Conservation (phyloP, 2,329 filamentous ascomycete species). For the Colletotrichum kahawae region DNA sequence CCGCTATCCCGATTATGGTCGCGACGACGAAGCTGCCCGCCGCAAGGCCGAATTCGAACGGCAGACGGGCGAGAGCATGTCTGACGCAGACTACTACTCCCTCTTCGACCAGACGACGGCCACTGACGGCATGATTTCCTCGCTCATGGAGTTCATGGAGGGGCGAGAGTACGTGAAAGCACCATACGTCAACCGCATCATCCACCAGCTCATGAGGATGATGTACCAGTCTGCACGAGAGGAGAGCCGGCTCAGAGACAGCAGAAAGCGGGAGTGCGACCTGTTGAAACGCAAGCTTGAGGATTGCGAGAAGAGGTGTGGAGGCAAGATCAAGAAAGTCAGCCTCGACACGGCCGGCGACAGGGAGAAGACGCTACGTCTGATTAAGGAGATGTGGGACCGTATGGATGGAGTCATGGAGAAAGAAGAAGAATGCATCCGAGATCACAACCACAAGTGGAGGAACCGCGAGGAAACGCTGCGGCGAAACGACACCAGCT, state of each 20-base stretch:
- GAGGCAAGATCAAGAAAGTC: neutral
- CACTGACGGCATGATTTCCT: slow-evolving; percentile 22
- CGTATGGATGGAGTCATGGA: neutral
- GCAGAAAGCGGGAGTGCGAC: neutral
- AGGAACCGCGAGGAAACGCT: neutral
- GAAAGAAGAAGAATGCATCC: neutral
- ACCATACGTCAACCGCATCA: slow-evolving; percentile 15
- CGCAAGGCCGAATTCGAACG: slow-evolving; percentile 15
- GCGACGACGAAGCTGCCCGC: slow-evolving; percentile 1
- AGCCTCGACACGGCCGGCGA: neutral
- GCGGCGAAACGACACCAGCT: neutral
- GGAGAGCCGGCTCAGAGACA: slow-evolving; percentile 10
- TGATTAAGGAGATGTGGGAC: neutral
- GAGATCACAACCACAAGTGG: neutral
- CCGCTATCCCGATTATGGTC: slow-evolving; percentile 3
- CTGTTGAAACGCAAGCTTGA: neutral
- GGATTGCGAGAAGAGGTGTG: neutral
- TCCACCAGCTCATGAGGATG: neutral
- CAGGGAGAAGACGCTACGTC: neutral
- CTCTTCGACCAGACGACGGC: slow-evolving; percentile 14
- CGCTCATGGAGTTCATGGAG: slow-evolving; percentile 13
- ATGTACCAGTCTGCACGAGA: slow-evolving; percentile 16
- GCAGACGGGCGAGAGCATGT: slow-evolving; percentile 13
- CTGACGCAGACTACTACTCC: slow-evolving; percentile 6
- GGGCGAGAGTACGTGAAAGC: slow-evolving; percentile 15